Conservation (phyloP, 2,329 filamentous ascomycete genomes). For the Verruconis gallopava region DNA sequence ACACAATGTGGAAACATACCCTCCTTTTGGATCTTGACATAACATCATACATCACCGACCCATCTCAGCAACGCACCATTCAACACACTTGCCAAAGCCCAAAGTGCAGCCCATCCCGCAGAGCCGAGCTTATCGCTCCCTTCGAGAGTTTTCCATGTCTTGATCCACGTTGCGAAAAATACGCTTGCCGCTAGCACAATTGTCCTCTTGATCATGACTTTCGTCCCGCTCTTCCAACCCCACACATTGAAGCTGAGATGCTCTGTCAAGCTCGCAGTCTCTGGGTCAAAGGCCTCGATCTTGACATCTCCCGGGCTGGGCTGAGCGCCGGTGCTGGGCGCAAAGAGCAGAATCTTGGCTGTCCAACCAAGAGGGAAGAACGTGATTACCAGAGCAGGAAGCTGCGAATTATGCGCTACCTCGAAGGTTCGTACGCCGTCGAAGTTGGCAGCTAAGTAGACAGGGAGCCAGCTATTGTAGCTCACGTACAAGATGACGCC, state of each 20-base stretch:
- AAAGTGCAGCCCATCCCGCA: slow-evolving; percentile 57
- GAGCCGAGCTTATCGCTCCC: slow-evolving; percentile 61
- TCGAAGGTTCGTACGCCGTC: slow-evolving; percentile 55
- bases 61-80: slow-evolving; percentile 45
- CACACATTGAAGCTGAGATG: slow-evolving; percentile 56
- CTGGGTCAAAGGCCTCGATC: slow-evolving; percentile 48
- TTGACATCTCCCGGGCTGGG: slow-evolving; percentile 35
- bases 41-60: slow-evolving; percentile 24
- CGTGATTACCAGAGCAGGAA: slow-evolving; percentile 32
- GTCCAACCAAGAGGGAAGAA: slow-evolving; percentile 59
- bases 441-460: slow-evolving; percentile 63
- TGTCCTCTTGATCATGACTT: slow-evolving; percentile 44
- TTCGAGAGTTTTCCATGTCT: slow-evolving; percentile 52
- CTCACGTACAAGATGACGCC: slow-evolving; percentile 57
- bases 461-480: slow-evolving; percentile 57
- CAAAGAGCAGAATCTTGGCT: slow-evolving; percentile 65
- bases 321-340: slow-evolving; percentile 44
- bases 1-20: too few species aligned
- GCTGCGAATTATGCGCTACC: slow-evolving; percentile 51
- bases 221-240: slow-evolving; percentile 55
- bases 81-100: slow-evolving; percentile 52
- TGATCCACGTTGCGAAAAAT: slow-evolving; percentile 46
- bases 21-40: background rate
- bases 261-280: slow-evolving; percentile 51
- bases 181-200: slow-evolving; percentile 32